phyloP scores from a whole-genome alignment of 2,329 filamentous ascomycete genomes.

The Claviceps africana region DNA sequence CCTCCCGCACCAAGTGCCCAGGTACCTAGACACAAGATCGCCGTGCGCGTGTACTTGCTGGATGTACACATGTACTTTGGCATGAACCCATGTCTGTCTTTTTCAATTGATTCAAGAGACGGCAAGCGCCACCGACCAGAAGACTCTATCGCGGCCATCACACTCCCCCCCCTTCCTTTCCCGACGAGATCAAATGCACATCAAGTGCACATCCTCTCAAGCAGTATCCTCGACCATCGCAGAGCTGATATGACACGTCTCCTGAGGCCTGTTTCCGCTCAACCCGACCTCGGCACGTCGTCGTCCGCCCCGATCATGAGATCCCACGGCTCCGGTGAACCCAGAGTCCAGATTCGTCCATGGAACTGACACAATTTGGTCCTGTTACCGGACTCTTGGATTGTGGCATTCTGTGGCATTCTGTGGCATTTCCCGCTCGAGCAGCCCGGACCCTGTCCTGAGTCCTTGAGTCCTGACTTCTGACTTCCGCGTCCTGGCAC shows the following conservation, averaged over 20 bases:
- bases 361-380: conserved; percentile 7
- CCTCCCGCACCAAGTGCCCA: no score
- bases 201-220: conserved; percentile 7
- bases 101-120: neutral
- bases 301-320: conserved; percentile 15
- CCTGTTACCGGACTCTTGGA: conserved; percentile 10
- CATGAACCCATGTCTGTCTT: neutral
- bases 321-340: conserved; percentile 4
- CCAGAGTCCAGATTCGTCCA: conserved; percentile 8
- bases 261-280: conserved; percentile 11
- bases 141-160: neutral
- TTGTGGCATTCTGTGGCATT: conserved; percentile 2
- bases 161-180: neutral
- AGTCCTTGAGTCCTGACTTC: neutral
- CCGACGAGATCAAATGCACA: neutral
- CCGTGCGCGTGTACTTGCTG: neutral
- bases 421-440: conserved; percentile 7
- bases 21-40: no score
- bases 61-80: neutral
- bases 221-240: conserved; percentile 13
- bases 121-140: conserved; percentile 4
- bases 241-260: conserved; percentile 24
- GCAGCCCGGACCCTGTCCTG: conserved; percentile 4
- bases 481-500: neutral
- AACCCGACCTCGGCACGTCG: conserved; percentile 9